A percentile compares a stretch with the other conserved stretches of the same genome.
Evolutionary conservation across 345 rosid genomes (phyloP).

Genomic region (Eucalyptus caleyi): DNA sequence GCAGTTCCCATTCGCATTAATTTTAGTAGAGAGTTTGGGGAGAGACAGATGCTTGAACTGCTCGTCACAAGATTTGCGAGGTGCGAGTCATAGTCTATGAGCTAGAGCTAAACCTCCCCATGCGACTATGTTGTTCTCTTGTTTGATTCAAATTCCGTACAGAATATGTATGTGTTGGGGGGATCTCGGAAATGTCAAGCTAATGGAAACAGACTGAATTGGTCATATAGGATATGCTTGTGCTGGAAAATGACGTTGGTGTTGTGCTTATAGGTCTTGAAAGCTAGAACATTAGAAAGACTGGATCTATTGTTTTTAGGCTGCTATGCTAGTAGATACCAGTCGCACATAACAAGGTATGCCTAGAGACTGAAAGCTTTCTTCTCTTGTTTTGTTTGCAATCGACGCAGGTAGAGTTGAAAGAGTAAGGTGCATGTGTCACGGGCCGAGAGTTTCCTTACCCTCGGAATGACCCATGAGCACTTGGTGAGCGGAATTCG

Average conservation of each 20-base stretch:
- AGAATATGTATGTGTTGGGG: background rate
- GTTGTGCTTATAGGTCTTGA: background rate
- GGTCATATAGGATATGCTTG: background rate
- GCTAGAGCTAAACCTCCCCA: too few species aligned
- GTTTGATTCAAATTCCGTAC: background rate
- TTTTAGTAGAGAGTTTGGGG: too few species aligned
- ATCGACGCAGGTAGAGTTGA: accelerated
- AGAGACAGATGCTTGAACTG: too few species aligned
- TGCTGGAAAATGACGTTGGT: background rate
- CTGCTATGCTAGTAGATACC: accelerated
- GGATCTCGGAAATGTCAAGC: background rate
- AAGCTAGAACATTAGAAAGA: background rate
- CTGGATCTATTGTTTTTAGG: background rate
- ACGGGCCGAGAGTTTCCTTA: too few species aligned
- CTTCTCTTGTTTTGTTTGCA: too few species aligned
- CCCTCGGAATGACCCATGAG: accelerated
- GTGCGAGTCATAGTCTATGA: too few species aligned
- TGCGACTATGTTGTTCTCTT: background rate
- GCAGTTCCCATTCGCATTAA: too few species aligned
- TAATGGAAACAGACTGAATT: background rate
- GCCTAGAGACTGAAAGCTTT: too few species aligned
- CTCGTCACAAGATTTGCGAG: too few species aligned
- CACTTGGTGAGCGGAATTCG: accelerated
- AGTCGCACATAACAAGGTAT: background rate
- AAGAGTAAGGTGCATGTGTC: too few species aligned